Percentiles rank a stretch among this genome's conserved stretches.
Conservation (phyloP, 371 early-diverging fungal species). For the Quaeritorhiza haematococci region DNA sequence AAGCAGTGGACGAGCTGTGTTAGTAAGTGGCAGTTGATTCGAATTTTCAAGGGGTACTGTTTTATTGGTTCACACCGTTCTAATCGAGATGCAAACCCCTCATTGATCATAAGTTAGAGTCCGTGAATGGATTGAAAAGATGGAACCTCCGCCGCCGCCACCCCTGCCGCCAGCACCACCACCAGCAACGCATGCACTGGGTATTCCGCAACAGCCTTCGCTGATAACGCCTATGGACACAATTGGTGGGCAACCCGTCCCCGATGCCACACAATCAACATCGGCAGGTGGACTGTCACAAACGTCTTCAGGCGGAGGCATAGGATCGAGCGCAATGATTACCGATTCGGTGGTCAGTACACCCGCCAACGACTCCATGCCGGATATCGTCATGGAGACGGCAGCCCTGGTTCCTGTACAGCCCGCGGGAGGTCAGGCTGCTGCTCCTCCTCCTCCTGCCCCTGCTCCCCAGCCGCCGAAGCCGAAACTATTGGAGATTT, state of each 20-base stretch:
- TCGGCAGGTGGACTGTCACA: not conserved
- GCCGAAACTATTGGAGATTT: slow-evolving; percentile 17
- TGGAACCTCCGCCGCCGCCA: not conserved
- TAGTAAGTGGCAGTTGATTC: not conserved
- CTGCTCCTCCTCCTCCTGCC: not conserved
- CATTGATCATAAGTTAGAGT: not conserved
- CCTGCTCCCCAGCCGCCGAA: not conserved
- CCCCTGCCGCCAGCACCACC: not conserved
- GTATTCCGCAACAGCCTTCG: no score
- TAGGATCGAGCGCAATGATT: no score
- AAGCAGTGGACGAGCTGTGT: slow-evolving; percentile 33
- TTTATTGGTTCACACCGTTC: not conserved
- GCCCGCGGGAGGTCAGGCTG: not conserved
- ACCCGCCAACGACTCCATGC: no score
- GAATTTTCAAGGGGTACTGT: not conserved
- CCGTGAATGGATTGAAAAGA: not conserved
- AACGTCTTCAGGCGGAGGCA: not conserved
- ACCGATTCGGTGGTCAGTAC: no score
- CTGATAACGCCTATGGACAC: no score
- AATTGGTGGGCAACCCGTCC: no score
- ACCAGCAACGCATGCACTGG: no score
- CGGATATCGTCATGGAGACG: not conserved
- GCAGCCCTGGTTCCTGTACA: not conserved
- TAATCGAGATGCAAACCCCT: not conserved
- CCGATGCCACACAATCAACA: not conserved